phyloP scores from a whole-genome alignment of 306 rosid genomes.

The Lablab purpureus region DNA sequence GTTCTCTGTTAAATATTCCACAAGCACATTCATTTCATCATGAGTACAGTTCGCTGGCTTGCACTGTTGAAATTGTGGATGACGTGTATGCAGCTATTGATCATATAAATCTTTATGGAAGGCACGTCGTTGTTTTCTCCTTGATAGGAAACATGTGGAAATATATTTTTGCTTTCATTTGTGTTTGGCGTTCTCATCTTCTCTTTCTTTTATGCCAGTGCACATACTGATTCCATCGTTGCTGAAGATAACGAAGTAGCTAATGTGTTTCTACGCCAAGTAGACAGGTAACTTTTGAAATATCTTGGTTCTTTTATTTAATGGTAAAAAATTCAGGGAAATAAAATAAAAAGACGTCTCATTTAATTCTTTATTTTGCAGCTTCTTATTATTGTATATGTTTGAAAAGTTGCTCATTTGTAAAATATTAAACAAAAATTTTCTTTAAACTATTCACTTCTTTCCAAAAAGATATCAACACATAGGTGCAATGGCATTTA shows the following conservation, averaged over 20 bases:
- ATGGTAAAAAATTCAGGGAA: not conserved
- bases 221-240: slow-evolving; percentile 89
- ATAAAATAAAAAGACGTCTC: slow-evolving; percentile 1
- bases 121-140: slow-evolving; percentile 60
- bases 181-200: not conserved
- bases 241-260: slow-evolving; percentile 83
- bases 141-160: slow-evolving; percentile 33
- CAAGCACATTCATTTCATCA: slow-evolving; percentile 81
- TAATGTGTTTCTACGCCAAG: slow-evolving; percentile 78
- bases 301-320: not conserved
- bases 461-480: not conserved
- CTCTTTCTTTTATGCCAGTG: slow-evolving; percentile 61
- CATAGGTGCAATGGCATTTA: slow-evolving; percentile 6
- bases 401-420: not conserved
- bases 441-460: not conserved
- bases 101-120: slow-evolving; percentile 91
- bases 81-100: slow-evolving; percentile 80
- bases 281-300: slow-evolving; percentile 73
- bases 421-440: slow-evolving; percentile 15
- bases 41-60: slow-evolving; percentile 89
- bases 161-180: slow-evolving; percentile 35
- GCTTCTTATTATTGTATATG: slow-evolving; percentile 22
- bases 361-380: not conserved
- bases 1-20: slow-evolving; percentile 71
- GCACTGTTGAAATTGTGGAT: slow-evolving; percentile 90